Conservation (phyloP, 2,329 filamentous ascomycete species). For the Paraphoma sp. region DNA sequence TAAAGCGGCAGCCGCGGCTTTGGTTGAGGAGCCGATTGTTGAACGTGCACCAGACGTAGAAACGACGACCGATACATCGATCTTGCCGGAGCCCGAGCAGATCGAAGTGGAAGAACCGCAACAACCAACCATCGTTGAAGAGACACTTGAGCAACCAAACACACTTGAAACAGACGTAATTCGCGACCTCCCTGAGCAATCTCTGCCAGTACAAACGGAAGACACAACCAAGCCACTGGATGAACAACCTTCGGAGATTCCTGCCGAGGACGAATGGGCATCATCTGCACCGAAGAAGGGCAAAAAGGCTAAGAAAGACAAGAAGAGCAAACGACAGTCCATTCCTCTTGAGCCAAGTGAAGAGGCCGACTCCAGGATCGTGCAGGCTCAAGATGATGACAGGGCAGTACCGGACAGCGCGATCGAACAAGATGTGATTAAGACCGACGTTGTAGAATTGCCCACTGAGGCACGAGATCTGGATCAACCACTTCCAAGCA, state of each 20-base stretch:
- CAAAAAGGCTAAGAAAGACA: constrained; percentile 39
- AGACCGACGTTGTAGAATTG: neutral
- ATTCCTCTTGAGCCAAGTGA: constrained; percentile 10
- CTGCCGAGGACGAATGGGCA: constrained; percentile 18
- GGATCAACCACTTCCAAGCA: neutral
- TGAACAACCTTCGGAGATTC: constrained; percentile 10
- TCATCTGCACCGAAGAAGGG: constrained; percentile 24
- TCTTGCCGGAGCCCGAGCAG: neutral
- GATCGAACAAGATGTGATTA: neutral
- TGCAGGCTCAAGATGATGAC: constrained; percentile 4
- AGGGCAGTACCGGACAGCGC: neutral
- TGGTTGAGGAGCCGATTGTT: constrained; percentile 11
- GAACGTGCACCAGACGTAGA: constrained; percentile 1
- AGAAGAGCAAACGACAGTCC: constrained; percentile 32
- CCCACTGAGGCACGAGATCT: neutral
- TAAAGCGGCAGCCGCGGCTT: constrained; percentile 13
- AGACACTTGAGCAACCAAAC: neutral
- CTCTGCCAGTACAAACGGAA: neutral
- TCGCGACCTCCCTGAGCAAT: neutral
- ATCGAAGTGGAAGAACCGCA: neutral
- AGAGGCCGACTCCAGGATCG: constrained; percentile 1
- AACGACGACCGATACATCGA: neutral
- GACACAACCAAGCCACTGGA: neutral
- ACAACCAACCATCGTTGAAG: neutral
- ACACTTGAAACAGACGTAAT: neutral